These are phyloP conservation scores for Lasiosphaeria miniovina DNA, from an alignment of 495 filamentous ascomycete genomes.

Conservation along the genomic window DNA sequence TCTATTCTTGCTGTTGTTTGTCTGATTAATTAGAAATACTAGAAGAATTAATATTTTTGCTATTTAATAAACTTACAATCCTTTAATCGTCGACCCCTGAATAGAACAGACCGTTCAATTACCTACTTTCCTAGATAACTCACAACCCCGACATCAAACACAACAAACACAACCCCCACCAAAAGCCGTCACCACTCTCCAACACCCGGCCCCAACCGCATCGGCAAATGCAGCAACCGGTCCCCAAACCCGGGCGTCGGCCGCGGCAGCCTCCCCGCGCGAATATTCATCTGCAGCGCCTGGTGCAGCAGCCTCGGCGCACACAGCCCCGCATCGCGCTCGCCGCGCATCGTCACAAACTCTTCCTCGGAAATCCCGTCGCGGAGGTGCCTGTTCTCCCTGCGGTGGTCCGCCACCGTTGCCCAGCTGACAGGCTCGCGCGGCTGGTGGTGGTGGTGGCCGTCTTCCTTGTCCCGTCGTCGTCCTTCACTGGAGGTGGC, in stretches of 20 bases:
- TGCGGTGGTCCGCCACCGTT: constrained; percentile 51
- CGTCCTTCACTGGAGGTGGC: too few species aligned
- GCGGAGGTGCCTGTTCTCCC: constrained; percentile 49
- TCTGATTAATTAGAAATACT: too few species aligned
- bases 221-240: constrained; percentile 42
- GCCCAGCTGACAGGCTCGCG: constrained; percentile 37
- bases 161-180: too few species aligned
- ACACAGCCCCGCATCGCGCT: constrained; percentile 44
- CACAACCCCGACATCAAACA: not conserved
- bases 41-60: too few species aligned
- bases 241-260: constrained; percentile 22
- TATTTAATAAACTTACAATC: too few species aligned
- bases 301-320: constrained; percentile 54
- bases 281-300: constrained; percentile 57
- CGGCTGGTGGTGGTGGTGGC: not conserved
- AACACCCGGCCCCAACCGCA: constrained; percentile 14
- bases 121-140: too few species aligned
- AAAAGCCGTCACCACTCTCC: not conserved
- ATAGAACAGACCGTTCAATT: too few species aligned
- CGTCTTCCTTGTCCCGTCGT: too few species aligned
- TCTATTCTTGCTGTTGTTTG: too few species aligned
- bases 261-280: constrained; percentile 47
- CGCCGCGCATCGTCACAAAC: constrained; percentile 47
- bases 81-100: too few species aligned
- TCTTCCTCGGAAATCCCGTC: constrained; percentile 37